Evolutionary conservation across 176 grass and related monocot species (phyloP), one percentile per base, ranked within the genome.

Genomic region (Ensete glaucum): DNA sequence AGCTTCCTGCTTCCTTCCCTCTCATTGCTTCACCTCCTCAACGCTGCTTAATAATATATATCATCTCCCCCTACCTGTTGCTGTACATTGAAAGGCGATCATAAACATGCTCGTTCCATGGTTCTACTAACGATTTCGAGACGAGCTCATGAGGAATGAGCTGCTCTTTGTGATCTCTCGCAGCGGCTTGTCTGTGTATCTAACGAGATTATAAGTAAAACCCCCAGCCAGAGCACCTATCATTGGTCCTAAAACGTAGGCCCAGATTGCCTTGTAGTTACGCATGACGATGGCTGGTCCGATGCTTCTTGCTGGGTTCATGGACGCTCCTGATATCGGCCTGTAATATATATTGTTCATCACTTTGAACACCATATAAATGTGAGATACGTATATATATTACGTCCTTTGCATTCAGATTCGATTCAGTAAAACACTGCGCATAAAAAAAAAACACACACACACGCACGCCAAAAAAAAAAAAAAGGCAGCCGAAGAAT

Each of bases 281-380:
- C 23, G 52, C 29, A 82, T 72, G 5, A 88, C 70, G 19, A 88
- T 80, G 8, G 89, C 86, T 11, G 89, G 89, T 11, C 89, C 89
- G 23, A 92, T 63, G 22, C 78, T 82, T 54, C 89, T 86, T 9
- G 74, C 76, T n/a, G 89, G 86, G 50, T 92, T 92, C 89, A 88
- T 92, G 1, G 89, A 92, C 11, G 83, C 86, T 25, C 89, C 89
- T 1, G 89, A 86, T 20, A 91, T 50, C n/a, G 83, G 89, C 27
- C 83, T 81, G 83, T 15, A 3, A 67, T 62, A 43, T 5, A 43
- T 25, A 25, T 43, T 43, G 0, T 43, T 43, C 34, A 43, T 43
- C 34, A 43, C 34, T 6, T 43, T 0, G 34, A 43, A 43, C 34
- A 43, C 34, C 34, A 34, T 34, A 26, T 49, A 13, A 19, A 15